Base-by-base conservation (phyloP, 768 basidiomycete species). In the Clavulina sp. region DNA sequence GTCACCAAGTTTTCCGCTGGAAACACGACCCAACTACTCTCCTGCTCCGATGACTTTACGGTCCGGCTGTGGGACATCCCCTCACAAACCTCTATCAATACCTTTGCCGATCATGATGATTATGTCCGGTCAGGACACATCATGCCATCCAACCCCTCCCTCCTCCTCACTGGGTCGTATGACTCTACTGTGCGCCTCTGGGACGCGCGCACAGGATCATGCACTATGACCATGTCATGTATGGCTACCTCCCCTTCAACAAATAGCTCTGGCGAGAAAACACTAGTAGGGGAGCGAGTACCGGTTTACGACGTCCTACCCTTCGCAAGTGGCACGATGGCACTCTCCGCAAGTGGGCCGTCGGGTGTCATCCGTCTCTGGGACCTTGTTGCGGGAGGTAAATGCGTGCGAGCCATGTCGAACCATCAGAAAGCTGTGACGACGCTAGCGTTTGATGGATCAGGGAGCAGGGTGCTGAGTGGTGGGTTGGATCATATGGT, bases 341-440 rank as follows among this genome's bases (percentile, higher is more conserved):
- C 79, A 0, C 59, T 97, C 24, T 87, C 89, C 4, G 76, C 87
- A 3, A 81, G 91, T 6, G 95, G 93, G 0, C 86, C 93, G 1
- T n/a, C n/a, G n/a, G n/a, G n/a, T n/a, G 92, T 97, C 54, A 68
- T 97, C 49, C 77, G 89, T 21, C 79, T 88, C 3, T 99, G 95
- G 92, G 95, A 99, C 65, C 68, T 99, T 48, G 80, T 92, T 19
- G 84, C 85, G 0, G 88, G 88, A 9, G 88, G 86, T 13, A 77
- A 81, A 41, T 96, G 93, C 65, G 73, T 84, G 2, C 76, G 84
- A 44, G 93, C 95, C 6, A 62, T 97, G 56, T 93, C 89, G 32
- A 97, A 97, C 68, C 95, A 99, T 63, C 93, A 97, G 67, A 99
- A 99, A 69, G 91, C 95, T 2, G 77, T 99, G 52, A 97, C 93